These are phyloP conservation scores for Lotus japonicus DNA, from an alignment of 306 rosid species.

Conservation along the genomic window DNA sequence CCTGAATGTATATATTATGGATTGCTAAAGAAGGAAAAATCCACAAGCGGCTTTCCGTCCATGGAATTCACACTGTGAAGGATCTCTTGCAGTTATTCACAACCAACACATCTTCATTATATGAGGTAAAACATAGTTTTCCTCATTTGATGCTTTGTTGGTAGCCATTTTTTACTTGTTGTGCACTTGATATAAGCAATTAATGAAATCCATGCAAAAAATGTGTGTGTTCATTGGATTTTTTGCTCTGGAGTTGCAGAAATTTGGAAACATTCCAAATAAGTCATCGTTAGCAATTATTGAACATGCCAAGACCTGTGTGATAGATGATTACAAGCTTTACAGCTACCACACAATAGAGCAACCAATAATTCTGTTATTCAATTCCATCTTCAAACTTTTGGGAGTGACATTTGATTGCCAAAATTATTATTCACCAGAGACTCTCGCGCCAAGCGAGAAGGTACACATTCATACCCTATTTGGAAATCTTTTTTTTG, in stretches of 20 bases:
- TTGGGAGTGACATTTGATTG: slow-evolving; percentile 36
- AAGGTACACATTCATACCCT: slow-evolving; percentile 23
- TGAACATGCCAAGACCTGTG: slow-evolving; percentile 36
- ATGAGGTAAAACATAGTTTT: not conserved
- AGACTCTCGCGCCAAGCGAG: not conserved
- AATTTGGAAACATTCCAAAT: slow-evolving; percentile 20
- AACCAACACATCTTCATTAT: not conserved
- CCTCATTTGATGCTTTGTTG: no score
- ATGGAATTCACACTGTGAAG: not conserved
- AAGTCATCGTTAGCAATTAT: slow-evolving; percentile 33
- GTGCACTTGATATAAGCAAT: no score
- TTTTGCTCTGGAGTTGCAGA: slow-evolving; percentile 30
- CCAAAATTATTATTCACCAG: slow-evolving; percentile 15
- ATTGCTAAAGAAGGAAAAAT: not conserved
- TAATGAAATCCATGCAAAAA: no score
- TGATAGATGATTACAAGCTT: slow-evolving; percentile 6
- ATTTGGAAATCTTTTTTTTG: no score
- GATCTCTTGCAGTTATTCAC: slow-evolving; percentile 5
- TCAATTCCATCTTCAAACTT: slow-evolving; percentile 44
- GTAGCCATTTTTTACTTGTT: no score
- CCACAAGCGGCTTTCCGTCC: not conserved
- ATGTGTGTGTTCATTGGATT: not conserved
- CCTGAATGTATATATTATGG: no score
- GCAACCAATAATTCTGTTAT: slow-evolving; percentile 13
- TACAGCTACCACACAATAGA: slow-evolving; percentile 5